phyloP scores from a whole-genome alignment of 1,284 basidiomycete genomes.

The Cutaneotrichosporon sp. region DNA sequence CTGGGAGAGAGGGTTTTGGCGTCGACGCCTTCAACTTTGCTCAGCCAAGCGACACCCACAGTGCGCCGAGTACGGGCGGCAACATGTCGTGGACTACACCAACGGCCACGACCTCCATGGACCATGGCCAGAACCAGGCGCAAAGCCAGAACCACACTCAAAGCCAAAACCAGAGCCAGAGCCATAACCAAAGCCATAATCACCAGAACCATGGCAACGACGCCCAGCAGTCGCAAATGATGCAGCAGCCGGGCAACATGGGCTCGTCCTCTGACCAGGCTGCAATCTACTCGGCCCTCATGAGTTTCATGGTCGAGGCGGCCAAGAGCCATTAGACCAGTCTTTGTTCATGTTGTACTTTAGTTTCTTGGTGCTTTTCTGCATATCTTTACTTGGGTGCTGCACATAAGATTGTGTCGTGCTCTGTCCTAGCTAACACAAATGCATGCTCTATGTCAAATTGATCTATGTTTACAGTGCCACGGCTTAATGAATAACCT shows the following conservation, averaged over 20 bases:
- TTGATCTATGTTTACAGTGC: too few relatives aligned
- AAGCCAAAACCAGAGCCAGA: not conserved
- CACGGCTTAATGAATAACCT: not conserved
- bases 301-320: conserved; percentile 28
- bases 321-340: conserved; percentile 9
- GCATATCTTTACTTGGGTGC: too few relatives aligned
- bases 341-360: not conserved
- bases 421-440: too few relatives aligned
- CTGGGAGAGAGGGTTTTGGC: not conserved
- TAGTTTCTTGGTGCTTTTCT: not conserved
- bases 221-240: not conserved
- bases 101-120: not conserved
- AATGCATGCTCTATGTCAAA: too few relatives aligned
- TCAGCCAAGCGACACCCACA: too few relatives aligned
- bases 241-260: not conserved
- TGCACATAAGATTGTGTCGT: too few relatives aligned
- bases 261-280: conserved; percentile 11
- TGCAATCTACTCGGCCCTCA: conserved; percentile 24
- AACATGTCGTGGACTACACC: not conserved
- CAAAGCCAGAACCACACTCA: too few relatives aligned
- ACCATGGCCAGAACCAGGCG: too few relatives aligned
- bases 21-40: not conserved
- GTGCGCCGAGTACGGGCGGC: not conserved
- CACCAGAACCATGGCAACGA: not conserved
- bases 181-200: not conserved